Percentiles rank a stretch among this genome's conserved stretches.
These are phyloP conservation scores for Heracleum sosnowskyi DNA, from an alignment of 129 eudicot species.

Conservation along the genomic window DNA sequence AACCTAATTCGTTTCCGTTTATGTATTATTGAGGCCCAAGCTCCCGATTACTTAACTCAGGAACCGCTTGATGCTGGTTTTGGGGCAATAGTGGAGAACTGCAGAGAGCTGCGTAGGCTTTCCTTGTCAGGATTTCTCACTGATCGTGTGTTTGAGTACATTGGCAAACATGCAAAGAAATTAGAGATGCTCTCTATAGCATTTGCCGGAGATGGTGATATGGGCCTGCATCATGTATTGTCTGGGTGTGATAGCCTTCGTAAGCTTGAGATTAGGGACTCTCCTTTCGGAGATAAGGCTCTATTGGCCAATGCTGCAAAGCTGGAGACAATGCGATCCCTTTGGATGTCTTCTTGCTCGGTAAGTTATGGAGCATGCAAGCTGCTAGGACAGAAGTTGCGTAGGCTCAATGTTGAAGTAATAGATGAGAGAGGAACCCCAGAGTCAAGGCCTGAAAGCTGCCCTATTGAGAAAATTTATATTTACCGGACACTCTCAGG, in stretches of 20 bases:
- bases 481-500: conserved; percentile 79
- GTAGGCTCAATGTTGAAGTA: conserved; percentile 80
- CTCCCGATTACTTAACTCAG: conserved; percentile 52
- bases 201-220: conserved; percentile 84
- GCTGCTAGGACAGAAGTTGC: conserved; percentile 72
- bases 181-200: conserved; percentile 94
- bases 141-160: conserved; percentile 58
- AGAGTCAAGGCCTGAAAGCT: conserved; percentile 46
- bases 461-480: conserved; percentile 73
- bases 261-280: conserved; percentile 91
- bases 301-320: conserved; percentile 81
- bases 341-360: conserved; percentile 98
- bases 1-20: conserved; percentile 66
- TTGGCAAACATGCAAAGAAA: conserved; percentile 68
- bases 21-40: conserved; percentile 72
- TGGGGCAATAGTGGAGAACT: conserved; percentile 66
- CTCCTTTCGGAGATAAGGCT: conserved; percentile 93
- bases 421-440: conserved; percentile 82
- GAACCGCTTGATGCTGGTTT: conserved; percentile 75
- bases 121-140: conserved; percentile 71
- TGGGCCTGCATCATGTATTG: conserved; percentile 74
- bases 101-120: conserved; percentile 57
- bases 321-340: conserved; percentile 99
- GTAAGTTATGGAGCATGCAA: conserved; percentile 90
- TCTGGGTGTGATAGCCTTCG: conserved; percentile 85